A percentile compares a stretch with the other conserved stretches of the same genome.
Evolutionary conservation across 495 filamentous ascomycete genomes (phyloP).

Genomic region (Podospora sp.): DNA sequence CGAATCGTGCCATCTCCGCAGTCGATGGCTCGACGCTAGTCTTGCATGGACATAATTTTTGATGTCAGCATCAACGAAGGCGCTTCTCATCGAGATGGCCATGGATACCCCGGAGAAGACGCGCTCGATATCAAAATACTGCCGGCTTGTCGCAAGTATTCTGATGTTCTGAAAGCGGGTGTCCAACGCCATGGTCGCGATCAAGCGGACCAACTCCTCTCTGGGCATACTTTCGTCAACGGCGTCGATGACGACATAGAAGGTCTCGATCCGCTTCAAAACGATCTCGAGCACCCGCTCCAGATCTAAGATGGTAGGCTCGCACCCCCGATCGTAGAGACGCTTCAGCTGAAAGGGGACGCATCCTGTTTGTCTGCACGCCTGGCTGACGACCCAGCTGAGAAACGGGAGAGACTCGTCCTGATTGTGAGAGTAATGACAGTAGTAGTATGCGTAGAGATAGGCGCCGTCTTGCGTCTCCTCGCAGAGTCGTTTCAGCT

Average conservation of each 20-base stretch:
- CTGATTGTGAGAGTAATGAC: conserved; percentile 37
- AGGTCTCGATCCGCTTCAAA: conserved; percentile 8
- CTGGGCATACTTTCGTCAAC: conserved; percentile 25
- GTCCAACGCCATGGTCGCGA: conserved; percentile 30
- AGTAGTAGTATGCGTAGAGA: conserved; percentile 43
- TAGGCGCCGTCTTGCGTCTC: conserved; percentile 22
- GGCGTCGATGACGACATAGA: conserved; percentile 40
- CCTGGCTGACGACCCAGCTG: conserved; percentile 32
- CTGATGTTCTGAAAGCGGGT: conserved; percentile 40
- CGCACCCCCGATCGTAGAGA: conserved; percentile 10
- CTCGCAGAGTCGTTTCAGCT: conserved; percentile 11
- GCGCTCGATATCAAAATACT: conserved; percentile 42
- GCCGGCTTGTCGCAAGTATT: conserved; percentile 45
- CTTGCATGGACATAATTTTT: conserved; percentile 35
- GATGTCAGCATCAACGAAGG: conserved; percentile 33
- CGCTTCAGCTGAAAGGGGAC: conserved; percentile 26
- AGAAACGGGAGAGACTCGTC: conserved; percentile 37
- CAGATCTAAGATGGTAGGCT: conserved; percentile 19
- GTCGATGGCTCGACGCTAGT: conserved; percentile 25
- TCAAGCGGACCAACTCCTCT: conserved; percentile 24
- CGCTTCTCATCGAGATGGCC: conserved; percentile 35
- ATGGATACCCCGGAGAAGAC: conserved; percentile 19
- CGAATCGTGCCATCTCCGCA: conserved; percentile 25
- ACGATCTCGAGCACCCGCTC: conserved; percentile 15
- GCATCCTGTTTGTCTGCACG: conserved; percentile 34